Evolutionary conservation across 495 filamentous ascomycete genomes (phyloP).

Genomic region (Astrocystis sublimbata): DNA sequence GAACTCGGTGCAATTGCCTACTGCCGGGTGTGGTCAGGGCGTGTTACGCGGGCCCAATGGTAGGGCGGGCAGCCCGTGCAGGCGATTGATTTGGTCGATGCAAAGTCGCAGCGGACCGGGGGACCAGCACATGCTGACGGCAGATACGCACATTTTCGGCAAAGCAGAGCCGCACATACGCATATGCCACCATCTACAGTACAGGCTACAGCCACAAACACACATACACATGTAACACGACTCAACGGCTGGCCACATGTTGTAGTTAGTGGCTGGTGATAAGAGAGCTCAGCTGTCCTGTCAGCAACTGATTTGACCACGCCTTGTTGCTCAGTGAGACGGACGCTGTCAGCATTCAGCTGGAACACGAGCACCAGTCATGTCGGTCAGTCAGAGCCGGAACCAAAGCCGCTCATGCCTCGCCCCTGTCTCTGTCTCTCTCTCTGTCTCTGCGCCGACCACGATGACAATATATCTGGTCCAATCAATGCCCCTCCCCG

Average conservation of each 20-base stretch:
- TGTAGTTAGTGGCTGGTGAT: too few species aligned
- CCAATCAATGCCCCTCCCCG: neutral
- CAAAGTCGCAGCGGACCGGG: neutral
- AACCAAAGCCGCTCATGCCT: too few species aligned
- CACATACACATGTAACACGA: too few species aligned
- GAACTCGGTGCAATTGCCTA: too few species aligned
- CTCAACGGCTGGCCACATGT: neutral
- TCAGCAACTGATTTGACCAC: neutral
- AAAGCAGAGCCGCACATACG: constrained; percentile 2
- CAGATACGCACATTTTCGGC: neutral
- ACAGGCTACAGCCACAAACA: too few species aligned
- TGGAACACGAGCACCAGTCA: constrained; percentile 2
- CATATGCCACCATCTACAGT: too few species aligned
- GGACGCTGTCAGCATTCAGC: neutral
- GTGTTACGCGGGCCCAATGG: neutral
- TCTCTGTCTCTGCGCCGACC: neutral
- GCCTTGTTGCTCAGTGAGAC: neutral
- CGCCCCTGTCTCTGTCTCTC: too few species aligned
- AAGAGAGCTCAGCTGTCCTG: neutral
- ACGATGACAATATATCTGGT: neutral
- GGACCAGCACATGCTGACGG: neutral
- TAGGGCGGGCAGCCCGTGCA: neutral
- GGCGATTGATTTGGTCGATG: too few species aligned
- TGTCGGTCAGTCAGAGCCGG: too few species aligned
- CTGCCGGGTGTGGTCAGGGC: too few species aligned